A percentile compares a stretch with the other conserved stretches of the same genome.
phyloP scores from a whole-genome alignment of 148 eudicot species.

The Vaccinium myrtillus region DNA sequence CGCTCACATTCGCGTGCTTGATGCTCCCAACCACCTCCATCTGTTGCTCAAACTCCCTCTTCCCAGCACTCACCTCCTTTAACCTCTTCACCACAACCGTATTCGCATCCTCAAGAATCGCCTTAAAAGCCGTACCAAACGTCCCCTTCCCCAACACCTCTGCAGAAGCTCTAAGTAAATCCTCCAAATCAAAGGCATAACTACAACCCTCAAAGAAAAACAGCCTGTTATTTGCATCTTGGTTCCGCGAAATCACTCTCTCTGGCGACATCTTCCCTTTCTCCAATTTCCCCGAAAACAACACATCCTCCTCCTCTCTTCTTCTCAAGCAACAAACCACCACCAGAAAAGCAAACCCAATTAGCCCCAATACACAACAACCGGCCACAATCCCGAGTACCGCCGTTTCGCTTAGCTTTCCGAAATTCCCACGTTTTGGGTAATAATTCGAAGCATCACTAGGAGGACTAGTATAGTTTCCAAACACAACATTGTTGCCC shows the following conservation, averaged over 20 bases:
- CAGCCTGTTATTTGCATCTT: constrained; percentile 60
- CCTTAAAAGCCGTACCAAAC: constrained; percentile 86
- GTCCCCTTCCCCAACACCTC: constrained; percentile 95
- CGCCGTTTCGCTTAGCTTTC: constrained; percentile 42
- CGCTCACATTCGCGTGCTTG: constrained; percentile 77
- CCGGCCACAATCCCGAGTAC: constrained; percentile 51
- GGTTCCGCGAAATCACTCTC: constrained; percentile 54
- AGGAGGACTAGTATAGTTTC: constrained; percentile 29
- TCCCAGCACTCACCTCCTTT: constrained; percentile 82
- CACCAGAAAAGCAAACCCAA: constrained; percentile 48
- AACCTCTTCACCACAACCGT: constrained; percentile 90
- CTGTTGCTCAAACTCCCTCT: constrained; percentile 84
- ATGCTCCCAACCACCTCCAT: constrained; percentile 85
- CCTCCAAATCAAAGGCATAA: constrained; percentile 91
- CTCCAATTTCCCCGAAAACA: constrained; percentile 54
- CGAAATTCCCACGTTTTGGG: constrained; percentile 23
- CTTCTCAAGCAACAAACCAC: constrained; percentile 47
- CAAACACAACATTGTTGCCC: constrained; percentile 51
- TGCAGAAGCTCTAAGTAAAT: constrained; percentile 92
- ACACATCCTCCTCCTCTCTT: constrained; percentile 33
- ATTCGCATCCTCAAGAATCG: constrained; percentile 73
- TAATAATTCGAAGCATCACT: constrained; percentile 11
- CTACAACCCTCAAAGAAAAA: constrained; percentile 86
- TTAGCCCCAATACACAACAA: constrained; percentile 44
- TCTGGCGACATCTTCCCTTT: constrained; percentile 69